Percentiles rank a stretch among this genome's conserved stretches.
phyloP scores from a whole-genome alignment of 2,329 filamentous ascomycete genomes.

The Exophiala viscosa region DNA sequence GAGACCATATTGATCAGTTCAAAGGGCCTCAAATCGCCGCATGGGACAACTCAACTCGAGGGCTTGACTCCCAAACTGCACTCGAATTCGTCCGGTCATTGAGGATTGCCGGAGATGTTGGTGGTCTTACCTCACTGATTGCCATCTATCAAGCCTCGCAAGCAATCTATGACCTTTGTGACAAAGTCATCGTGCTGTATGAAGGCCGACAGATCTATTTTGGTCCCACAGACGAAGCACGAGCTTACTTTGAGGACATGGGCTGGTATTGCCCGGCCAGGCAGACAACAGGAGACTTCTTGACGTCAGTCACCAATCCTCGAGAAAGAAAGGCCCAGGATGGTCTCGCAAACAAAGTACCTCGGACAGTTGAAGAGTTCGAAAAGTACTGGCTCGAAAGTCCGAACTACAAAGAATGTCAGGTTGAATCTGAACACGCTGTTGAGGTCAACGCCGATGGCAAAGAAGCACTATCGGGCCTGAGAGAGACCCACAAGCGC shows the following conservation, averaged over 20 bases:
- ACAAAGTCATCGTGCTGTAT: constrained; percentile 67
- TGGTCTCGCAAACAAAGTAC: constrained; percentile 45
- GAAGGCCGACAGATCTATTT: constrained; percentile 65
- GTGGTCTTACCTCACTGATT: constrained; percentile 50
- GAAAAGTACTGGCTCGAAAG: constrained; percentile 55
- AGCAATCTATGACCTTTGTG: constrained; percentile 57
- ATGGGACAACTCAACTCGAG: constrained; percentile 51
- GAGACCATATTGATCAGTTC: neutral
- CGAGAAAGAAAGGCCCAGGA: constrained; percentile 45
- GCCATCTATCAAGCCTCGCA: constrained; percentile 56
- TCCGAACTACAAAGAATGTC: constrained; percentile 52
- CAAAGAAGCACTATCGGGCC: constrained; percentile 51
- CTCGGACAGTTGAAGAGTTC: constrained; percentile 59
- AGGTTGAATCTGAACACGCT: constrained; percentile 50
- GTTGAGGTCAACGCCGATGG: constrained; percentile 54
- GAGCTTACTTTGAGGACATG: constrained; percentile 61
- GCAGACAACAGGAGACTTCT: constrained; percentile 62
- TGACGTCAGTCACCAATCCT: constrained; percentile 63
- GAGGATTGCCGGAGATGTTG: constrained; percentile 47
- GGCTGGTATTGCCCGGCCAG: constrained; percentile 62
- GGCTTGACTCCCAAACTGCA: constrained; percentile 54
- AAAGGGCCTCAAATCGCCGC: constrained; percentile 48
- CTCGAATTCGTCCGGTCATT: constrained; percentile 56
- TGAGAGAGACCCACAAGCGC: constrained; percentile 49
- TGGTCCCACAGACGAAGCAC: constrained; percentile 56